Evolutionary conservation across 768 basidiomycete genomes (phyloP).

Genomic region (Fibroporia radiculosa): DNA sequence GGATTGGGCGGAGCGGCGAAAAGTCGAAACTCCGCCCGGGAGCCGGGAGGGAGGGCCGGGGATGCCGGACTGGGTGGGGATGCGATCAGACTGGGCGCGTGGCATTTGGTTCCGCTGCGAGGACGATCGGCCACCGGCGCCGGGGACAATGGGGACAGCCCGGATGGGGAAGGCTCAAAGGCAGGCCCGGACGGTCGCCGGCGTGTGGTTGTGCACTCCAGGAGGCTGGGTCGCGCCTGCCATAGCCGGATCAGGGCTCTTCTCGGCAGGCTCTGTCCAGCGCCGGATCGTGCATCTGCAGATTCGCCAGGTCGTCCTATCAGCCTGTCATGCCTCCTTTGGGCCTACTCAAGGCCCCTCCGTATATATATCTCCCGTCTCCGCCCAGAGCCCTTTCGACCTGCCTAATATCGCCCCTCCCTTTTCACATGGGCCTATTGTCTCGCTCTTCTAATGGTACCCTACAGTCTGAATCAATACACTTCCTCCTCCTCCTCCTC

Average conservation of each 20-base stretch:
- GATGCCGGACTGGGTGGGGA: too few relatives aligned
- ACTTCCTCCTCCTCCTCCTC: constrained; percentile 22
- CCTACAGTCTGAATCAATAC: constrained; percentile 21
- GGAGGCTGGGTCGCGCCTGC: constrained; percentile 19
- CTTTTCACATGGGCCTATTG: constrained; percentile 11
- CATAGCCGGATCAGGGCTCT: constrained; percentile 21
- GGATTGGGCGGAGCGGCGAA: constrained; percentile 1
- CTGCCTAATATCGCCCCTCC: constrained; percentile 20
- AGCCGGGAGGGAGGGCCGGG: not conserved
- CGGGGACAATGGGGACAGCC: too few relatives aligned
- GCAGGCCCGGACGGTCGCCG: too few relatives aligned
- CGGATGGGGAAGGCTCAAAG: constrained; percentile 21
- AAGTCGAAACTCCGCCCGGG: not conserved
- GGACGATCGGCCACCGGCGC: constrained; percentile 12
- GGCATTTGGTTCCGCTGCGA: constrained; percentile 21
- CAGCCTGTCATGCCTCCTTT: constrained; percentile 1
- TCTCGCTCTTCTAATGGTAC: constrained; percentile 18
- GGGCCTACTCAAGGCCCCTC: constrained; percentile 2
- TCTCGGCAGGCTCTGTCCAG: constrained; percentile 12
- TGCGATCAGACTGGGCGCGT: too few relatives aligned
- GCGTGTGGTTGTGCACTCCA: too few relatives aligned
- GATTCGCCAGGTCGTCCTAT: constrained; percentile 1
- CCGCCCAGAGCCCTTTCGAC: constrained; percentile 16
- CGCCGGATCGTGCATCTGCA: constrained; percentile 6
- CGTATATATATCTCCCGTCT: constrained; percentile 19